Evolutionary conservation across 202 grass and related monocot genomes (phyloP), one percentile per base, ranked within the genome.

Genomic region (Hordeum pubiflorum): DNA sequence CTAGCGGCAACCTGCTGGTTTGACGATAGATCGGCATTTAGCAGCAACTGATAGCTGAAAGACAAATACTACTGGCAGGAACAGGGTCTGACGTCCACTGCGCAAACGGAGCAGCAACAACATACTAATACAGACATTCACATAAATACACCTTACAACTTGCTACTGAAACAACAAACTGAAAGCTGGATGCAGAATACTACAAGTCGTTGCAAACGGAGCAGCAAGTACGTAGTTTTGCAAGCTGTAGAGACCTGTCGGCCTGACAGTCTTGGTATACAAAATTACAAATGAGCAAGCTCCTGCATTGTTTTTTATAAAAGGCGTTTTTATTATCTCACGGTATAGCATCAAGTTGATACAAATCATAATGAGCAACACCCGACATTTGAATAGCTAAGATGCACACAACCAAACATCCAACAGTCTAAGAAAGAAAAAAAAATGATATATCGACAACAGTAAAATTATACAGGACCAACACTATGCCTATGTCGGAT

Each of bases 121-220:
- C 33, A 18, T 43, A 6, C 13, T 54, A 12, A 36, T 40, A 40
- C n/a, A 2, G 36, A 24, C 65, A 13, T n/a, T 33, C 14, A 74
- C 43, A 75, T 66, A 11, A 65, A 81, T 66, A 75, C 70, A 70
- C 37, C 17, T 69, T 58, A 24, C 50, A 69, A n/a, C 62, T 69
- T 69, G 21, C 21, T 41, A n/a, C 20, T 9, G 7, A 69, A 26
- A 41, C 3, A 39, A 52, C 54, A 72, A 52, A 21, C 15, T 14
- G 5, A 11, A 9, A 22, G 17, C 33, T 11, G 46, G 44, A 46
- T 10, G 15, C 22, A 39, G 11, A 72, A 63, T 72, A n/a, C 26
- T 10, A 56, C 48, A 41, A 46, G 10, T 23, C 67, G 8, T 1
- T 26, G 75, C 26, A 75, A 26, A 22, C 48, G 44, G 4, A 43